Base-by-base conservation (phyloP, 148 eudicot species). In the Silene uniflora region DNA sequence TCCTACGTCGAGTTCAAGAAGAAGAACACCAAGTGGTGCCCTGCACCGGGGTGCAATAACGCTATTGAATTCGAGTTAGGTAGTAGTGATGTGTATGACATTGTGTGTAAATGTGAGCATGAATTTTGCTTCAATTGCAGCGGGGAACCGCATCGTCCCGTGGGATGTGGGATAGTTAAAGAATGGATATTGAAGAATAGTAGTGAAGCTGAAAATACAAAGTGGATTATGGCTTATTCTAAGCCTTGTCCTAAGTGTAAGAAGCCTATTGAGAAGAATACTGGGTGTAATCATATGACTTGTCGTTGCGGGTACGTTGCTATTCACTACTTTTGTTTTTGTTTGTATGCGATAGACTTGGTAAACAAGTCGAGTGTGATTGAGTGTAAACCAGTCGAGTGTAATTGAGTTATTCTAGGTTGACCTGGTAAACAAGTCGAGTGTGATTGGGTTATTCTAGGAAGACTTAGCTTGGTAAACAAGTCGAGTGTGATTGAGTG, bases 221-320 rank as follows among this genome's bases (percentile, higher is more conserved):
- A 68, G 6, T 88, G 91, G 94, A 85, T 90, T 55, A 67, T 88
- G 23, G 91, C 88, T 24, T 80, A 82, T 84, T 83, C 88, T 24
- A 88, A 90, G 76, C 89, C 87, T 60, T 90, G 93, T 77, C 93
- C 93, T 0, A 86, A 85, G 78, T 88, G 93, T 80, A 88, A 90
- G 73, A 77, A 88, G 0, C 90, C 93, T 16, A 90, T 88, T 72
- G 88, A 90, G 84, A 90, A 90, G 82, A 88, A 85, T 64, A 80
- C 80, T 17, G 91, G 93, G 21, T 90, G 93, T 58, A 88, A 82
- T 88, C 91, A 90, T 56, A 90, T 90, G 83, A 90, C 88, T 9
- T 90, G 94, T 70, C 90, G 89, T 32, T 90, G 91, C n/a, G n/a
- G n/a, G n/a, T n/a, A n/a, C n/a, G n/a, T n/a, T n/a, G n/a, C n/a